These are phyloP conservation scores for Pythium graminicola DNA, from an alignment of 352 stramenopile genomes.

Conservation along the genomic window DNA sequence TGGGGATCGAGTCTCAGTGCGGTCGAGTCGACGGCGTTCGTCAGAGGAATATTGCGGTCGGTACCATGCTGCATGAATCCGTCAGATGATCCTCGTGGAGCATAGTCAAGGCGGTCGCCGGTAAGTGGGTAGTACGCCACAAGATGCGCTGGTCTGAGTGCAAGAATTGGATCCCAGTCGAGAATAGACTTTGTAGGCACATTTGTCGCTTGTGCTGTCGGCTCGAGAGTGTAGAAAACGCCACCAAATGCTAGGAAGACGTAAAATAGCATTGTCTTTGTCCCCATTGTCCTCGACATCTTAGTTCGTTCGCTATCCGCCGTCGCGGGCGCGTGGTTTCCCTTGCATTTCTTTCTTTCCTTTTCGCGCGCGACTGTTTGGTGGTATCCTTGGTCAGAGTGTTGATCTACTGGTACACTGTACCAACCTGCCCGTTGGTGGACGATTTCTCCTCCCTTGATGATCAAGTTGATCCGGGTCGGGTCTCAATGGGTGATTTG, in stretches of 20 bases:
- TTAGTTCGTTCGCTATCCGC: background rate
- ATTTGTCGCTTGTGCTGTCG: background rate
- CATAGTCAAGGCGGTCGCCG: slow-evolving; percentile 31
- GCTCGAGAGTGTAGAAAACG: background rate
- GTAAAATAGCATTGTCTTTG: background rate
- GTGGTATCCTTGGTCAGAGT: background rate
- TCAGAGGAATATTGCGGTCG: background rate
- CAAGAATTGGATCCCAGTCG: slow-evolving; percentile 21
- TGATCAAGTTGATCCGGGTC: background rate
- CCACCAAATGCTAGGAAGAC: background rate
- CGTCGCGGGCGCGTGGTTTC: background rate
- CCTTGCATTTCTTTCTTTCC: slow-evolving; percentile 12
- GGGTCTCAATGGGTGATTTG: background rate
- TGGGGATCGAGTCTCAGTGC: slow-evolving; percentile 18
- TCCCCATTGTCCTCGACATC: background rate
- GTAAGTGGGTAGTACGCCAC: slow-evolving; percentile 44
- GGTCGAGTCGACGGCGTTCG: background rate
- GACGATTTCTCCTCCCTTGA: background rate
- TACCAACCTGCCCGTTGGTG: background rate
- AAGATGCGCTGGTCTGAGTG: slow-evolving; percentile 32
- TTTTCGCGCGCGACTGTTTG: slow-evolving; percentile 10
- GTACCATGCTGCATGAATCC: slow-evolving; percentile 39
- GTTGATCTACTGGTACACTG: slow-evolving; percentile 6
- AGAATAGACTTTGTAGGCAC: background rate
- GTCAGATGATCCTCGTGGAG: slow-evolving; percentile 24